Evolutionary conservation across 2,329 filamentous ascomycete species (phyloP).

Genomic region (Teratosphaeriaceae sp.): DNA sequence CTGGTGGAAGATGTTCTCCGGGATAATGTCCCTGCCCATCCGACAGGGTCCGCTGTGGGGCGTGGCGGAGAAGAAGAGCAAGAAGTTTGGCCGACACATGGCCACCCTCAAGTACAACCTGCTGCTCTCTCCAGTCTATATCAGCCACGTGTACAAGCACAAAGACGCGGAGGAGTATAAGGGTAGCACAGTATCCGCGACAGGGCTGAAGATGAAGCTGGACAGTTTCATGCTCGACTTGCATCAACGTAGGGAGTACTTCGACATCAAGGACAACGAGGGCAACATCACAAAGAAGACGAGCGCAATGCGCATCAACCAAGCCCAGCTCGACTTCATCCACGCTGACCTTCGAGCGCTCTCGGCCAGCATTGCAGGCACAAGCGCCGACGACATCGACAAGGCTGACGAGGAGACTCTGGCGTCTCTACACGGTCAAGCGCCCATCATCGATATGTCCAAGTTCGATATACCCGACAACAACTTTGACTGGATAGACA

Average conservation of each 20-base stretch:
- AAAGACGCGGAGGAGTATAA: constrained; percentile 86
- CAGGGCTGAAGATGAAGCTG: constrained; percentile 90
- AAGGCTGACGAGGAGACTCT: constrained; percentile 56
- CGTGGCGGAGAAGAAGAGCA: constrained; percentile 89
- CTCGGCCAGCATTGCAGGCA: constrained; percentile 80
- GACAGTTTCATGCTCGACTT: constrained; percentile 97
- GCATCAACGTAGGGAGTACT: constrained; percentile 88
- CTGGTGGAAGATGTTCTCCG: constrained; percentile 96
- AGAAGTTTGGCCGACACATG: constrained; percentile 94
- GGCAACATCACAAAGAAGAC: constrained; percentile 70
- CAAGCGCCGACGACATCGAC: constrained; percentile 68
- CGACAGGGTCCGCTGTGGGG: constrained; percentile 90
- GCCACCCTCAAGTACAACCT: constrained; percentile 99
- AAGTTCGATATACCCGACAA: constrained; percentile 94
- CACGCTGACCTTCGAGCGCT: constrained; percentile 89
- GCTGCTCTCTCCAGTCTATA: constrained; percentile 82
- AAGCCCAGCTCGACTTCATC: constrained; percentile 85
- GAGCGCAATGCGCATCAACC: constrained; percentile 91
- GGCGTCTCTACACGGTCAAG: constrained; percentile 48
- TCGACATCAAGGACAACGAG: constrained; percentile 64
- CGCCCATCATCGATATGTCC: constrained; percentile 58
- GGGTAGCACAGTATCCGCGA: constrained; percentile 75
- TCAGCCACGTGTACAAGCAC: constrained; percentile 98
- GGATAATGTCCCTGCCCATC: constrained; percentile 88
- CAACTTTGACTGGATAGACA: constrained; percentile 95